These are phyloP conservation scores for Fagopyrum tataricum DNA, from an alignment of 148 eudicot species.

Conservation along the genomic window DNA sequence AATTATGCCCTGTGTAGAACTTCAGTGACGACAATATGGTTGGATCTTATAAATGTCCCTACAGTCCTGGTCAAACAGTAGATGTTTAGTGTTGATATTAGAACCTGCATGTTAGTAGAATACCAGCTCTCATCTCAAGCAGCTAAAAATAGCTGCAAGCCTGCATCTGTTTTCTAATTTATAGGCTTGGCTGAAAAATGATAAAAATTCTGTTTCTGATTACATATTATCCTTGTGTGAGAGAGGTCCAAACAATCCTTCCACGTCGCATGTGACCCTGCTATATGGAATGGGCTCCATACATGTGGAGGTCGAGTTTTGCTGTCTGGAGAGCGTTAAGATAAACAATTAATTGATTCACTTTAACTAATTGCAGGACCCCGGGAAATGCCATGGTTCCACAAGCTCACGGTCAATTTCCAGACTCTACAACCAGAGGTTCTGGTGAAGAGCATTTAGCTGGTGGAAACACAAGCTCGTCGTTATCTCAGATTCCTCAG, in stretches of 20 bases:
- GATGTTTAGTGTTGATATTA: neutral
- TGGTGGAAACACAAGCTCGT: slow-evolving; percentile 30
- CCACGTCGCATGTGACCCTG: too few species aligned
- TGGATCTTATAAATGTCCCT: neutral
- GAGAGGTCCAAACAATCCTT: too few species aligned
- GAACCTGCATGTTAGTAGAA: neutral
- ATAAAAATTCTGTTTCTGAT: neutral
- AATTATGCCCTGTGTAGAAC: neutral
- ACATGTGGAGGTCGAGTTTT: neutral
- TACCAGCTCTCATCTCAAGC: neutral
- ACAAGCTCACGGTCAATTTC: slow-evolving; percentile 25
- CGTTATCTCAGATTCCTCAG: slow-evolving; percentile 35
- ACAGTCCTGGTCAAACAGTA: neutral
- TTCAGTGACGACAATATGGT: neutral
- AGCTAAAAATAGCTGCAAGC: neutral
- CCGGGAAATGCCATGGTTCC: slow-evolving; percentile 64
- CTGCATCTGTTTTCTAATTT: neutral
- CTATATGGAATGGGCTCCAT: neutral
- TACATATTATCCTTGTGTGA: neutral
- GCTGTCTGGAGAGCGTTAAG: neutral
- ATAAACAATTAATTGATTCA: neutral
- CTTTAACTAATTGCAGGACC: slow-evolving; percentile 40
- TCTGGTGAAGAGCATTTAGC: slow-evolving; percentile 23
- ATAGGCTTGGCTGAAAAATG: neutral
- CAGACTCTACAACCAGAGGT: slow-evolving; percentile 21